These are phyloP conservation scores for Tuber borchii DNA, from an alignment of 495 filamentous ascomycete species.

Conservation along the genomic window DNA sequence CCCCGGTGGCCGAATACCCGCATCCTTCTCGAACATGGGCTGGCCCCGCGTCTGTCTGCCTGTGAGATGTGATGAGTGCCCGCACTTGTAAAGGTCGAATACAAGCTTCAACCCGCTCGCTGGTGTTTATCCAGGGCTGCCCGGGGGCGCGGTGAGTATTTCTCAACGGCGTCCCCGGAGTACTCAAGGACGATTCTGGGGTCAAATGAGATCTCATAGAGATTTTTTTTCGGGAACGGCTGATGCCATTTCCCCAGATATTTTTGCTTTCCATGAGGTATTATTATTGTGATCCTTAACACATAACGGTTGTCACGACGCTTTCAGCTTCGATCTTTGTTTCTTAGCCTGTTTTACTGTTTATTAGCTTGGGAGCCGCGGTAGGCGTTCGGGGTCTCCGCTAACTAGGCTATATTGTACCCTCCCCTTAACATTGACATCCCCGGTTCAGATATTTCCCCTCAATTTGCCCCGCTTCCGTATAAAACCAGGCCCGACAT, in stretches of 20 bases:
- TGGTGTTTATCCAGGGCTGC: not conserved
- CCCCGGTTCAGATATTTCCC: not conserved
- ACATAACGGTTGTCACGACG: not conserved
- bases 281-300: not conserved
- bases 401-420: not conserved
- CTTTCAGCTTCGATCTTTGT: not conserved
- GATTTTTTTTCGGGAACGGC: not conserved
- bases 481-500: not conserved
- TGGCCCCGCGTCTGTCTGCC: not conserved
- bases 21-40: not conserved
- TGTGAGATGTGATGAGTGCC: not conserved
- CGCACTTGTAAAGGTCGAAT: not conserved
- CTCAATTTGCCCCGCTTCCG: not conserved
- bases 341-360: not conserved
- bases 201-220: conserved; percentile 1
- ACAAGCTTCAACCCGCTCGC: not conserved
- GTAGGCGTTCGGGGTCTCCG: not conserved
- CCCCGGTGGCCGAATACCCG: not conserved
- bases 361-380: not conserved
- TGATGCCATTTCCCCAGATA: not conserved
- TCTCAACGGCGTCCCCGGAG: not conserved
- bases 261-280: not conserved
- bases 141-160: not conserved
- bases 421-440: not conserved
- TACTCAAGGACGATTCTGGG: not conserved